phyloP scores from a whole-genome alignment of 108 stramenopile genomes.

The Nitzschia palea region DNA sequence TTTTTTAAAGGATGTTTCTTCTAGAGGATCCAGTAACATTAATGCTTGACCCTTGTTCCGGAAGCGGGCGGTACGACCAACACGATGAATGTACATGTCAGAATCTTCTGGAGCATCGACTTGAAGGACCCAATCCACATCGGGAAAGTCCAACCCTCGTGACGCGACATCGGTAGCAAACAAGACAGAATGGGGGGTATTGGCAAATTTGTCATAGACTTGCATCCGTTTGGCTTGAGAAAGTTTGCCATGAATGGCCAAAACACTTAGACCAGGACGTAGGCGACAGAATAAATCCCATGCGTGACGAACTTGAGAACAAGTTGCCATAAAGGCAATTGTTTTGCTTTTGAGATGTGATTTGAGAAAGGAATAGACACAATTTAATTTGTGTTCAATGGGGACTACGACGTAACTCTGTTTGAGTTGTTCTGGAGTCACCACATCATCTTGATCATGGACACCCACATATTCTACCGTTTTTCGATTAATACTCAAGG shows the following conservation, averaged over 20 bases:
- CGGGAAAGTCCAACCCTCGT: constrained; percentile 95
- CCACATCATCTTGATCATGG: constrained; percentile 84
- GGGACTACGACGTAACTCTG: constrained; percentile 91
- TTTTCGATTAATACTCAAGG: constrained; percentile 83
- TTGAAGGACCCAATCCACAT: constrained; percentile 98
- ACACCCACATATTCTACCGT: constrained; percentile 91
- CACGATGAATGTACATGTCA: constrained; percentile 92
- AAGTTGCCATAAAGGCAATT: constrained; percentile 96
- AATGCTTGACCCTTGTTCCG: constrained; percentile 83
- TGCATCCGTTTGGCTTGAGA: constrained; percentile 91
- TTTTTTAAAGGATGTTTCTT: constrained; percentile 59
- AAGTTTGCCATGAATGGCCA: constrained; percentile 99
- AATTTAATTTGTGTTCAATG: constrained; percentile 91
- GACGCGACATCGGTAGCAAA: constrained; percentile 98
- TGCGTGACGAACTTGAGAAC: constrained; percentile 95
- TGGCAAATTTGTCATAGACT: constrained; percentile 95
- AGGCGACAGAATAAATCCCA: constrained; percentile 90
- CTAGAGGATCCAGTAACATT: constrained; percentile 83
- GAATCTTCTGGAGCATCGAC: constrained; percentile 97
- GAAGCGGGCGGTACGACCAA: constrained; percentile 95
- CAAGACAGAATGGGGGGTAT: constrained; percentile 87
- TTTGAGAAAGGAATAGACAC: constrained; percentile 96
- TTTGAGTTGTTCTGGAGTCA: constrained; percentile 83
- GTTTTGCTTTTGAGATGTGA: constrained; percentile 93
- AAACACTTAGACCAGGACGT: constrained; percentile 94